Base-by-base conservation (phyloP, 2,329 filamentous ascomycete species). In the Apiospora hydei region DNA sequence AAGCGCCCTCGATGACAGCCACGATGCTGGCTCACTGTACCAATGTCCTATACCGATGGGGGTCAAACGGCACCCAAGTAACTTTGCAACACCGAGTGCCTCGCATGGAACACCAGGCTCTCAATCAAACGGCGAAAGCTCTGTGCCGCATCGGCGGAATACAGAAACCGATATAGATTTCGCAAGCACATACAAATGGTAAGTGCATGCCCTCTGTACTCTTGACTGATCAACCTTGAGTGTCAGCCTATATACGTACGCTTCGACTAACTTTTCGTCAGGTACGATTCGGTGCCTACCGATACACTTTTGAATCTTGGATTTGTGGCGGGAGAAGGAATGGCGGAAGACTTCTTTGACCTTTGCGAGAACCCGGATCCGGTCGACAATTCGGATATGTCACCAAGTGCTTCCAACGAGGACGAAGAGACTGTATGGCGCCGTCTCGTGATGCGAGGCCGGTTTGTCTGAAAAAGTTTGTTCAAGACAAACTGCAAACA, bases 341-440 rank as follows among this genome's bases (percentile, higher is more conserved):
- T 80, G 79, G 77, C 77, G 2, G 74, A 78, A 70, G 80, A 81
- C 69, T 81, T 81, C 70, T 74, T 80, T 44, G 78, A 81, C 53
- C 73, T 81, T 7, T 81, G 80, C 70, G 78, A 80, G 51, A 81
- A 81, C 69, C 78, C 80, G 16, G 80, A 81, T 47, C 80, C 80
- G 21, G 75, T 81, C 18, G 77, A 81, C 10, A 76, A 75, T 46
- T 76, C 77, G 1, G 76, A 76, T 10, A 74, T 76, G 24, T 73
- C 75, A 3, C 75, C 77, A 14, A 73, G 68, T 64, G 75, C 44
- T 11, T 26, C 78, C 41, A 75, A 77, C 70, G 80, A 81, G 69
- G 80, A 81, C 44, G 79, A 81, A 73, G 79, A 81, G 69, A 78
- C 76, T 21, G 75, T 81, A 16, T 81, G 80, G 80, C 79, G 79